Base-by-base conservation (phyloP, 306 rosid species). In the Phaseolus lunatus region DNA sequence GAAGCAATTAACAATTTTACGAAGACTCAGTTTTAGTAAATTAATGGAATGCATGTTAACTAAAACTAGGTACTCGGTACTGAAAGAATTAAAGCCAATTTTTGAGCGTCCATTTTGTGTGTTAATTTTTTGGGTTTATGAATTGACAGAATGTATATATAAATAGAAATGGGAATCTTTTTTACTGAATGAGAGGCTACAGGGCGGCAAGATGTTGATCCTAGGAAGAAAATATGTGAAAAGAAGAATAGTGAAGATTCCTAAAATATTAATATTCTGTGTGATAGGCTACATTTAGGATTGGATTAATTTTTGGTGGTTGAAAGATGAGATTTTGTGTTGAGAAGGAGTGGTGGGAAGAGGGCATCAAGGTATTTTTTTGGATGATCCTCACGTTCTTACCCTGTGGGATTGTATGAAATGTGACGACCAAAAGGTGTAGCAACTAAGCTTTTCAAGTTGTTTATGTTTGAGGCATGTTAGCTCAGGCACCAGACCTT, bases 391-490 rank as follows among this genome's bases (percentile, higher is more conserved):
- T 78, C 79, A 76, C 79, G 82, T 80, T 80, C 31, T 31, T 71
- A 9, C 7, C 26, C 26, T 19, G 44, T 48, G 56, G 41, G 78
- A 61, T 82, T 71, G 76, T 72, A 75, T 66, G 61, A 79, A 86
- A 64, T 82, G 83, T 64, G 74, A 82, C 79, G 83, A 82, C 62
- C 82, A 73, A 82, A 87, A 88, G 82, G 65, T 71, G 75, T 74
- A 67, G 82, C 39, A 58, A 78, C 73, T 19, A 66, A 70, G 86
- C 78, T 80, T 86, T 78, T 86, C 58, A 50, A 79, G 54, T 85
- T 74, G 71, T 86, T 59, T 73, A 63, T 68, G 78, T 86, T 57
- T 27, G 43, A 79, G 87, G 89, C 95, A 90, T 83, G 97, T 93
- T 73, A 57, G 9, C 74, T 78, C 69, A 62, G 20, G 45, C 56